Base-by-base conservation (phyloP, 2,329 filamentous ascomycete genomes). In the Venturia pyrina region DNA sequence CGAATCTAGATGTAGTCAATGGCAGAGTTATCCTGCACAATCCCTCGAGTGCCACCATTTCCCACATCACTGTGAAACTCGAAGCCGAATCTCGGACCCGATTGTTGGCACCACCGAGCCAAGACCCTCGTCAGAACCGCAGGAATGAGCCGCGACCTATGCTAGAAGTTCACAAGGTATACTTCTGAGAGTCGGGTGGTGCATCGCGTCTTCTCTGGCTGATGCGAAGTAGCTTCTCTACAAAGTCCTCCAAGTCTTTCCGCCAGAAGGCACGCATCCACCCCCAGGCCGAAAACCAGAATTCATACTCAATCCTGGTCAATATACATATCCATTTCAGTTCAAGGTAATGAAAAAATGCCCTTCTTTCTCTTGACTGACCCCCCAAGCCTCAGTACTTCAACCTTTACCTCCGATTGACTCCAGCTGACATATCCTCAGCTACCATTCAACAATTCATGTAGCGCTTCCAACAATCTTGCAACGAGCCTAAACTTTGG, bases 21-120 rank as follows among this genome's bases (percentile, higher is more conserved):
- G 90, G 90, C 65, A 76, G 75, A 66, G 78, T 84, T 32, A 67
- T 77, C 10, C 70, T 84, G 59, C 73, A 78, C 46, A 75, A 78
- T 24, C 72, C 74, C 7, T 80, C 75, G 69, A 76, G 77, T 28
- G 78, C 76, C 65, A 80, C 78, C 69, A 75, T 84, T 41, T 77
- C 76, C 66, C 77, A 75, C 48, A 87, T 95, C 68, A 81, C 91
- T 46, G 89, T 93, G 72, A 95, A 95, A 79, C 84, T 95, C 41
- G 90, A 95, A 73, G 90, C 90, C 70, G 89, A 95, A 77, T 87
- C 87, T 61, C 83, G 83, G 68, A 93, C 89, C 5, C 82, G 88
- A 56, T 77, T 91, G 74, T 79, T 76, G 74, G 84, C 68, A 77
- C 84, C 70, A 70, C 73, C 70, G 67, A 78, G 72, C 74, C 80